Evolutionary conservation across 148 eudicot genomes (phyloP).

Genomic region (Nepenthes mirabilis): DNA sequence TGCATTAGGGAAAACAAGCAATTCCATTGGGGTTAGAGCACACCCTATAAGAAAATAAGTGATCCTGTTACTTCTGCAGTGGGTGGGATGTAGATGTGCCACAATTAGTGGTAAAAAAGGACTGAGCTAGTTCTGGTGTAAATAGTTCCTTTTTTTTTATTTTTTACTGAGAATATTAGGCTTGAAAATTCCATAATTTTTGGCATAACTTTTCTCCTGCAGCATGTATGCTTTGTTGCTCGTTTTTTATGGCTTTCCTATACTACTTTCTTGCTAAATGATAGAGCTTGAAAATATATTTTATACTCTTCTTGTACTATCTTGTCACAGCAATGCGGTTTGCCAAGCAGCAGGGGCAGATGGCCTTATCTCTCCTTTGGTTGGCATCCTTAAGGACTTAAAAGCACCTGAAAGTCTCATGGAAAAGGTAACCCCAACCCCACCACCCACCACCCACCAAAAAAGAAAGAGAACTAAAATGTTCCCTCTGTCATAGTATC

Average conservation of each 20-base stretch:
- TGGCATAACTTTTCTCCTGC: background rate
- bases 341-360: constrained; percentile 51
- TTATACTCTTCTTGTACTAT: constrained; percentile 11
- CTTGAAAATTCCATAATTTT: too few species aligned
- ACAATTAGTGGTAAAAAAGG: too few species aligned
- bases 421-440: constrained; percentile 34
- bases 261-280: background rate
- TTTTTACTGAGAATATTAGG: too few species aligned
- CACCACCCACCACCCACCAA: background rate
- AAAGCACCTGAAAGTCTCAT: constrained; percentile 22
- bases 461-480: background rate
- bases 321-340: constrained; percentile 40
- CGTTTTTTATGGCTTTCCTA: background rate
- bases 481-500: background rate
- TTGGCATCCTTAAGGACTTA: constrained; percentile 36
- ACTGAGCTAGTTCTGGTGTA: too few species aligned
- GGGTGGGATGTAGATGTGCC: too few species aligned
- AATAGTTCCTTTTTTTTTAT: too few species aligned
- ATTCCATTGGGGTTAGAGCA: too few species aligned
- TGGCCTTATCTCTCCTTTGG: constrained; percentile 32
- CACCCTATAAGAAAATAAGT: too few species aligned
- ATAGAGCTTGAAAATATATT: constrained; percentile 6
- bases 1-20: too few species aligned
- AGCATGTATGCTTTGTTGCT: background rate
- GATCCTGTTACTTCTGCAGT: too few species aligned